Evolutionary conservation across 164 flowering plant species (phyloP), one percentile per base, ranked within the genome.

Genomic region (Magnolia sinica): DNA sequence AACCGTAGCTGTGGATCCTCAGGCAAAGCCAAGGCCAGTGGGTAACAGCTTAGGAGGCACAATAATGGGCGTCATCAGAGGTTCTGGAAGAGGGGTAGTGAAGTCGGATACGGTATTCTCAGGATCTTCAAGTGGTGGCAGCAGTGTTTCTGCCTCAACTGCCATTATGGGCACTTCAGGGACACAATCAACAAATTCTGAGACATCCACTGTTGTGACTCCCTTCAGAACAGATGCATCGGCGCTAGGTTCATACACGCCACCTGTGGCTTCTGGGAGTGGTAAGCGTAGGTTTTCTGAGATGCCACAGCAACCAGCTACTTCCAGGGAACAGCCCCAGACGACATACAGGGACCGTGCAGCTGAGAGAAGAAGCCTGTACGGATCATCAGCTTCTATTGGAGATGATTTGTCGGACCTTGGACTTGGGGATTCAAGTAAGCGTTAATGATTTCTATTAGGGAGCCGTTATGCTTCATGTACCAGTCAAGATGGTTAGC

Each of bases 201-300:
- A 91, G 74, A 51, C 76, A 37, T 74, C 86, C 0, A 4, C 82
- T 6, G 79, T 22, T 49, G 68, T 19, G 16, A 85, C 94, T 72
- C 91, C 98, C 20, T 96, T 89, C 74, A 90, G 88, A 80, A 96
- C 97, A 8, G 98, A 91, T 82, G 90, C 84, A 59, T 92, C 99
- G 76, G 98, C 97, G 9, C 82, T 94, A 76, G 97, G 97, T 81
- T 83, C 92, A 45, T 93, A 90, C 83, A 72, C 88, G n/a, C 78
- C 93, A 68, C 80, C 93, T 50, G 83, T 70, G 11, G 76, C 89
- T 80, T 67, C 87, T 78, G 97, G 86, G 52, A 88, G 89, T 86
- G 96, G 92, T 11, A 92, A 83, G 85, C 87, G 99, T 79, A 91
- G 99, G 84, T 96, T 96, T 77, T 96, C 99, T 65, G 99, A 96